These are phyloP conservation scores for Ceriops decandra DNA, from an alignment of 345 rosid genomes.

Conservation along the genomic window DNA sequence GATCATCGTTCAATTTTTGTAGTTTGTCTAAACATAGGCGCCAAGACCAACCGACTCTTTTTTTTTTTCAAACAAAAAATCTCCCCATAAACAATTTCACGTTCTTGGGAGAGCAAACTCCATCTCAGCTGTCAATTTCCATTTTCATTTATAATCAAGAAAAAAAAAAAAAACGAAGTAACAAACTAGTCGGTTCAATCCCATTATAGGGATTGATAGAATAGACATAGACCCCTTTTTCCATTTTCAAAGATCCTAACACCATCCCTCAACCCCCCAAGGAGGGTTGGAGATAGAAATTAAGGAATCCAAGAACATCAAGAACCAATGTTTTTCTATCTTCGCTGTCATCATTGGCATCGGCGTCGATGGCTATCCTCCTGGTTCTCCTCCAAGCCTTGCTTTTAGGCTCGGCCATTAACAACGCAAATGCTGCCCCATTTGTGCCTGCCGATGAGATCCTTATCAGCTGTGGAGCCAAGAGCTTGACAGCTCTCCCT, in stretches of 20 bases:
- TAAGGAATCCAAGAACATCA: background rate
- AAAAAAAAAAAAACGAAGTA: background rate
- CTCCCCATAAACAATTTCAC: background rate
- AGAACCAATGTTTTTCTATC: background rate
- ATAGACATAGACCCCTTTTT: too few species aligned
- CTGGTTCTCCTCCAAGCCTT: background rate
- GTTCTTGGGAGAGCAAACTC: background rate
- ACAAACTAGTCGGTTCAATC: background rate
- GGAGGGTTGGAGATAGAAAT: background rate
- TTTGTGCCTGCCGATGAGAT: conserved; percentile 5
- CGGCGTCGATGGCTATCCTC: background rate
- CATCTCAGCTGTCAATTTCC: background rate
- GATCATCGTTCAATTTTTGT: too few species aligned
- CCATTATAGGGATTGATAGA: background rate
- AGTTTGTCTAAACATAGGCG: background rate
- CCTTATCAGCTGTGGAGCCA: conserved; percentile 16
- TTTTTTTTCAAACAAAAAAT: background rate
- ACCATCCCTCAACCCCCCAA: too few species aligned
- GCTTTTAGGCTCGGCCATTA: background rate
- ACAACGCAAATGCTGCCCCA: background rate
- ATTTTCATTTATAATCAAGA: background rate
- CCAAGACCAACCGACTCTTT: too few species aligned
- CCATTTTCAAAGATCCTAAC: background rate
- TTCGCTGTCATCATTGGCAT: background rate
- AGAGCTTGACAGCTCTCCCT: background rate